A percentile compares a stretch with the other conserved stretches of the same genome.
Conservation (phyloP, 306 rosid genomes). For the Senna siamea region DNA sequence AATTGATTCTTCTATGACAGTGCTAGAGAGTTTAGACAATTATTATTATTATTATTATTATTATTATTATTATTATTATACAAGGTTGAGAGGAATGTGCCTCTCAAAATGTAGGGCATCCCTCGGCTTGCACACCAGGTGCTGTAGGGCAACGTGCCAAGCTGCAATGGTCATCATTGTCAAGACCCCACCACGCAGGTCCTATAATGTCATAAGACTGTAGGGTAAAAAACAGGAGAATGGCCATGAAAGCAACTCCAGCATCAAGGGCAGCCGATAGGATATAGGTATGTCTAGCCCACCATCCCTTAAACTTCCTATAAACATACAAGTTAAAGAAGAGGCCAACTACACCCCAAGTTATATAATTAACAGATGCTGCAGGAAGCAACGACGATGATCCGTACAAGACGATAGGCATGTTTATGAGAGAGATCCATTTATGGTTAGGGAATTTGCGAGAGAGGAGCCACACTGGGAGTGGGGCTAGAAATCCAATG, state of each 20-base stretch:
- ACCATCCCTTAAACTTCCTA: slow-evolving; percentile 53
- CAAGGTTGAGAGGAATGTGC: too few species aligned
- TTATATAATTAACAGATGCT: slow-evolving; percentile 52
- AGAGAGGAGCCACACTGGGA: slow-evolving; percentile 58
- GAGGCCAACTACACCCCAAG: slow-evolving; percentile 65
- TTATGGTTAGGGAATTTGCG: slow-evolving; percentile 51
- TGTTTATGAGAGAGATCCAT: slow-evolving; percentile 60
- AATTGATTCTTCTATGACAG: too few species aligned
- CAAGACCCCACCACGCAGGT: slow-evolving; percentile 76
- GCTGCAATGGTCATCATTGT: slow-evolving; percentile 50
- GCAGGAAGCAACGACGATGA: slow-evolving; percentile 46
- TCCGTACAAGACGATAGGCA: slow-evolving; percentile 57
- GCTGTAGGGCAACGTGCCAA: slow-evolving; percentile 77
- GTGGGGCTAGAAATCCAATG: slow-evolving; percentile 56
- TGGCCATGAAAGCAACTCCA: slow-evolving; percentile 65
- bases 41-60: too few species aligned
- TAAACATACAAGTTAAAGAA: slow-evolving; percentile 67
- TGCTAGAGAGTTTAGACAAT: too few species aligned
- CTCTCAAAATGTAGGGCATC: slow-evolving; percentile 50
- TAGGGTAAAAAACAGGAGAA: slow-evolving; percentile 58
- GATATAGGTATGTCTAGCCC: slow-evolving; percentile 78
- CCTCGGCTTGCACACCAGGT: slow-evolving; percentile 52
- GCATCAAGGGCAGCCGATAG: slow-evolving; percentile 78
- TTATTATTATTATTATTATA: too few species aligned
- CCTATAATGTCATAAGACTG: slow-evolving; percentile 49